Conservation (phyloP, 2,329 filamentous ascomycete genomes). For the Xylariaceae sp. region DNA sequence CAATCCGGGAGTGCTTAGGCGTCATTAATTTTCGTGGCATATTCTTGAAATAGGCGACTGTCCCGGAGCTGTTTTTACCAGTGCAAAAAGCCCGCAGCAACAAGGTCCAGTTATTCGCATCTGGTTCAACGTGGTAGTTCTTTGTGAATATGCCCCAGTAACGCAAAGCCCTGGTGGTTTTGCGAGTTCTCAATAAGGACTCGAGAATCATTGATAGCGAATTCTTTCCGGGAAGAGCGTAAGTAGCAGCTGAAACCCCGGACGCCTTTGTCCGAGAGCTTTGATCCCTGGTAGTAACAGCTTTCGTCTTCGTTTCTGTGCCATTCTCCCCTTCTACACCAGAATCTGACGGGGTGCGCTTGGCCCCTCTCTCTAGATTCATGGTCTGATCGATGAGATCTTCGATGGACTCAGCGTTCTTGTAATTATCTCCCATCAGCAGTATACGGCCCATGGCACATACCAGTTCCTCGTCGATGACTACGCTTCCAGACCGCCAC, state of each 20-base stretch:
- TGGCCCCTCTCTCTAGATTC: slow-evolving; percentile 57
- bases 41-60: slow-evolving; percentile 53
- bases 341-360: slow-evolving; percentile 13
- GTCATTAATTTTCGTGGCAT: slow-evolving; percentile 44
- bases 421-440: slow-evolving; percentile 52
- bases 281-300: too few species aligned
- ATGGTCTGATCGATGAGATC: slow-evolving; percentile 78
- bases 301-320: too few species aligned
- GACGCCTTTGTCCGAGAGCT: slow-evolving; percentile 5
- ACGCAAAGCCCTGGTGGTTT: slow-evolving; percentile 56
- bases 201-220: slow-evolving; percentile 66
- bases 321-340: background rate
- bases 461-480: slow-evolving; percentile 74
- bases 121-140: slow-evolving; percentile 61
- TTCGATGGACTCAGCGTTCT: slow-evolving; percentile 68
- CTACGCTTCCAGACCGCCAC: slow-evolving; percentile 67
- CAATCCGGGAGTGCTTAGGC: slow-evolving; percentile 61
- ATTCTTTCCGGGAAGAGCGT: slow-evolving; percentile 47
- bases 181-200: slow-evolving; percentile 56
- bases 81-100: slow-evolving; percentile 65
- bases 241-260: slow-evolving; percentile 18
- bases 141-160: slow-evolving; percentile 77
- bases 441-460: slow-evolving; percentile 77
- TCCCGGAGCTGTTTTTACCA: slow-evolving; percentile 60
- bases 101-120: slow-evolving; percentile 64